Evolutionary conservation across 176 grass and related monocot species (phyloP).

Genomic region (Thinopyrum elongatum): DNA sequence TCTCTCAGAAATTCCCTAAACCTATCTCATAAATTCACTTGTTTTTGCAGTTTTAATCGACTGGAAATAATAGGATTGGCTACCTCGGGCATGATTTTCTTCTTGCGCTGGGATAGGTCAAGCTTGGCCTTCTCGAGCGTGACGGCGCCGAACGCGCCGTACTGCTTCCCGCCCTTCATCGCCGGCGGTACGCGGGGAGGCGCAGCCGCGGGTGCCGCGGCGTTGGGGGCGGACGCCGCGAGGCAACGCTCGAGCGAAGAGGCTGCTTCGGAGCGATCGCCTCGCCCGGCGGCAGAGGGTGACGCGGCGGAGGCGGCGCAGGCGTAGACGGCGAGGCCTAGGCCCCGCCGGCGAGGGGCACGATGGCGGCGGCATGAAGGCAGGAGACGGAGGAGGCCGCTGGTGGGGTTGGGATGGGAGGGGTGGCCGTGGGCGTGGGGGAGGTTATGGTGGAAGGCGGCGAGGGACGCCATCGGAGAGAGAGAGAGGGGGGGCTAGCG

Average conservation of each 20-base stretch:
- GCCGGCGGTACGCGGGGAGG: slow-evolving; percentile 23
- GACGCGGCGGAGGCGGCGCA: slow-evolving; percentile 30
- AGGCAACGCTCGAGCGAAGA: slow-evolving; percentile 51
- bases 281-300: slow-evolving; percentile 19
- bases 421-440: slow-evolving; percentile 16
- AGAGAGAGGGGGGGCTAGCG: not conserved
- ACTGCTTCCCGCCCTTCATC: slow-evolving; percentile 67
- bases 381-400: slow-evolving; percentile 42
- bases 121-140: slow-evolving; percentile 75
- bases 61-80: not conserved
- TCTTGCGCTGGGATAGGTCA: slow-evolving; percentile 52
- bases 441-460: slow-evolving; percentile 34
- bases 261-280: slow-evolving; percentile 27
- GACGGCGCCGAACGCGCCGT: slow-evolving; percentile 55
- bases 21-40: not conserved
- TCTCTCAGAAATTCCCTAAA: slow-evolving; percentile 19
- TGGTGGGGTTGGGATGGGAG: slow-evolving; percentile 42
- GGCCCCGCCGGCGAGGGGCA: not conserved
- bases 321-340: slow-evolving; percentile 29
- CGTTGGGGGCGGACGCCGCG: slow-evolving; percentile 14
- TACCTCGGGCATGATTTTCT: slow-evolving; percentile 74
- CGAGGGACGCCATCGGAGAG: slow-evolving; percentile 44
- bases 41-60: not conserved
- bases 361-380: not conserved
- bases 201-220: slow-evolving; percentile 23